Base-by-base conservation (phyloP, 768 basidiomycete genomes). In the Scleroderma citrinum region DNA sequence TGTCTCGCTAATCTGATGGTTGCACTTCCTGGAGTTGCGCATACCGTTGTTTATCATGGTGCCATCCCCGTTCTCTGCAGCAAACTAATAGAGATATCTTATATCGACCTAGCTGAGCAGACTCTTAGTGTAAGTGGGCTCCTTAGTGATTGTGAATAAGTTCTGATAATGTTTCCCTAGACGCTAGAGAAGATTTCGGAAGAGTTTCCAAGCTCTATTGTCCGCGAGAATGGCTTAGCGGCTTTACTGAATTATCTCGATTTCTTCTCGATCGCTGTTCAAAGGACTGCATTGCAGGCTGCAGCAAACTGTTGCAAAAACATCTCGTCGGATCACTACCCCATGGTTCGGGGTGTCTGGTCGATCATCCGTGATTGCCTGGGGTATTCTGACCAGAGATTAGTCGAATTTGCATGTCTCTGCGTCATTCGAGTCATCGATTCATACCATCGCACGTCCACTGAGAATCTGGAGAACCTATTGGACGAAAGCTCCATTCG, bases 1-100 rank as follows among this genome's bases (percentile, higher is more conserved):
- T 99, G 96, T 64, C 75, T 99, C 46, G 95, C 94, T 42, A 98
- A 99, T 66, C 76, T 99, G 48, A 94, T 98, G 92, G 96, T 98
- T 67, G 95, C 93, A n/a, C 76, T 98, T 19, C 96, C 96, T 16
- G 93, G 94, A 21, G 87, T 92, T 36, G 92, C 92, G n/a, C 93
- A 97, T 62, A 93, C 92, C 39, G 85, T 99, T 58, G 95, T 98
- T 34, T 91, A 96, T 65, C 90, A 95, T 60, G 95, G 95, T n/a
- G 96, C 95, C 16, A 94, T 99, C 50, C 93, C 93, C 16, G 92
- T 95, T 29, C 77, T 99, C 41, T 98, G 95, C 79, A 88, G 88
- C 78, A 98, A 99, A 67, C 72, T 99, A 52, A 83, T 92, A 64
- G 92, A 96, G 69, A 99, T 99, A 50, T 90, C 91, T 20, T 96